Evolutionary conservation across 306 rosid species (phyloP).

Genomic region (Sicyos edulis): DNA sequence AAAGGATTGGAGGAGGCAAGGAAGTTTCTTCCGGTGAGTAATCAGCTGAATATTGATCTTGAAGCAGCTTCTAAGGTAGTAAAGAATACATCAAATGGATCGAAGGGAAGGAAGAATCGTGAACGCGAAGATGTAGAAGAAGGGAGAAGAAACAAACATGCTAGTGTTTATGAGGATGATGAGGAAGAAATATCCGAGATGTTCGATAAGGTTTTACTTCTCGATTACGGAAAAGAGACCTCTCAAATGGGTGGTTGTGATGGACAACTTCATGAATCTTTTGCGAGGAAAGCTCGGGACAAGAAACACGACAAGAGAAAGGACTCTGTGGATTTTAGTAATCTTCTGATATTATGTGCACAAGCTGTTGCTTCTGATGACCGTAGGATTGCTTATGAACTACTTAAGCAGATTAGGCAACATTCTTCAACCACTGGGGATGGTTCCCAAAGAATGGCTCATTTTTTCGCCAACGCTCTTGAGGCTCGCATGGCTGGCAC

Average conservation of each 20-base stretch:
- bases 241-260: neutral
- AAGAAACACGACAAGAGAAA: conserved; percentile 22
- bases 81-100: conserved; percentile 28
- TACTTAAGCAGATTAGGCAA: conserved; percentile 23
- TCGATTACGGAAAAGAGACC: conserved; percentile 20
- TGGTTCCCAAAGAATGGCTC: conserved; percentile 26
- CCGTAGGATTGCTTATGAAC: conserved; percentile 20
- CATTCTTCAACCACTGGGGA: conserved; percentile 19
- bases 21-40: conserved; percentile 60
- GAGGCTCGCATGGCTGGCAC: conserved; percentile 27
- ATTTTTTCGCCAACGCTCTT: conserved; percentile 23
- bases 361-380: conserved; percentile 23
- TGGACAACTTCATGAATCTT: conserved; percentile 16
- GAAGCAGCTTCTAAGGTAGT: conserved; percentile 20
- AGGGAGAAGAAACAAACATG: conserved; percentile 48
- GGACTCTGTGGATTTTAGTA: conserved; percentile 24
- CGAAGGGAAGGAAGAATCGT: conserved; percentile 43
- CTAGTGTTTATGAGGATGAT: conserved; percentile 40
- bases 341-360: conserved; percentile 21
- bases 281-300: conserved; percentile 13
- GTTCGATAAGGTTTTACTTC: conserved; percentile 43
- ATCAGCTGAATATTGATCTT: conserved; percentile 39
- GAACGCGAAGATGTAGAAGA: conserved; percentile 36
- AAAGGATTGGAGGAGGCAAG: conserved; percentile 89
- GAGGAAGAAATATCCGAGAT: conserved; percentile 40